Conservation (phyloP, 495 filamentous ascomycete genomes). For the Xylaria castorea region DNA sequence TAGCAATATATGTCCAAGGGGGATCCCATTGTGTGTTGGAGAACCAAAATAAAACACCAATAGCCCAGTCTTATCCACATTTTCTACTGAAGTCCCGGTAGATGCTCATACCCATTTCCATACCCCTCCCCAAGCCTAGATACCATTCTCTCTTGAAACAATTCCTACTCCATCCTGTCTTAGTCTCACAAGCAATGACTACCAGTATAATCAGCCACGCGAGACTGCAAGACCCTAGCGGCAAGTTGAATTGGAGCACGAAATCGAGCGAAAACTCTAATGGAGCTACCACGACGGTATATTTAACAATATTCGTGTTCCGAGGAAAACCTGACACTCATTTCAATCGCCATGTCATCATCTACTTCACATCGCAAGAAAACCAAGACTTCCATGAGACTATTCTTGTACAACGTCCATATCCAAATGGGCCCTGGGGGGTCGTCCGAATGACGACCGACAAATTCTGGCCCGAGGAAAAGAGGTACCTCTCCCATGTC, state of each 20-base stretch:
- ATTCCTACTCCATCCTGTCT: neutral
- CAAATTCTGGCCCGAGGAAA: constrained; percentile 12
- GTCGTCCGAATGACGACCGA: neutral
- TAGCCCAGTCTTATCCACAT: neutral
- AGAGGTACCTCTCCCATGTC: constrained; percentile 6
- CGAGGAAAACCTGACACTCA: constrained; percentile 9
- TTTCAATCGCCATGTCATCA: constrained; percentile 15
- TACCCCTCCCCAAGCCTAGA: neutral
- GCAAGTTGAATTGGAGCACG: neutral
- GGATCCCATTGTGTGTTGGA: neutral
- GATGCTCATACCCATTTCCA: neutral
- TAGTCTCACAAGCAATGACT: constrained; percentile 4
- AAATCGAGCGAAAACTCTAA: neutral
- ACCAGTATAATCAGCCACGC: neutral
- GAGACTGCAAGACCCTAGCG: neutral
- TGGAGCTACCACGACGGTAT: constrained; percentile 4
- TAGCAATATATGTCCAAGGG: neutral
- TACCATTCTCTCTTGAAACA: neutral
- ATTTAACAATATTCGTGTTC: constrained; percentile 9
- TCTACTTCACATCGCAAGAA: constrained; percentile 10
- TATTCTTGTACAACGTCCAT: constrained; percentile 3
- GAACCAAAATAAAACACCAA: neutral
- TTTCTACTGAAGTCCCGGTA: neutral
- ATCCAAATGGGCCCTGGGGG: neutral
- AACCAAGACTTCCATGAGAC: neutral